Evolutionary conservation across 2,329 filamentous ascomycete species (phyloP), one percentile per base, ranked within the genome.

Genomic region (Botryotinia narcissicola): DNA sequence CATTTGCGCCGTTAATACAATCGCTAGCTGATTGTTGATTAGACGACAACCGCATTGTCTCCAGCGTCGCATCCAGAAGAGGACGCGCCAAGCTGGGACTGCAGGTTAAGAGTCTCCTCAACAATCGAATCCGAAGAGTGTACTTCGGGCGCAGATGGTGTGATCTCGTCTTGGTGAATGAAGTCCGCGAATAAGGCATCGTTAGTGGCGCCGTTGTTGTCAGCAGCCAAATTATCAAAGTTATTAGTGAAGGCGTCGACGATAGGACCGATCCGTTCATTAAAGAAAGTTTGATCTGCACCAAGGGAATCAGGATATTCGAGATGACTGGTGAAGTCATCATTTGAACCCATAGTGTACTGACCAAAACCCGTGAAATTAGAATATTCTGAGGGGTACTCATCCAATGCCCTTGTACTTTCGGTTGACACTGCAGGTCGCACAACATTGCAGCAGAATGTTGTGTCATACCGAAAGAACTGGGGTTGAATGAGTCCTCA

Each of bases 391-490:
- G 78, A 73, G 70, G 73, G 67, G 76, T 78, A 77, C 73, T 60
- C 78, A 76, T 80, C 80, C 80, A 81, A 76, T 77, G 78, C 79
- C 77, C 74, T 75, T 77, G 78, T 76, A 77, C 88, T 87, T 86
- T 89, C 92, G 93, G 95, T 91, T 90, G 96, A 98, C 96, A 99
- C 96, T 92, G 96, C 96, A 97, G 96, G 96, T 97, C 96, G 83
- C 92, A 98, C 96, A 98, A 98, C 95, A 98, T 92, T 95, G 89
- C 96, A 88, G 96, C 96, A 98, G 96, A 95, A 97, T 97, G 95
- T 98, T 98, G 96, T 98, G 95, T 96, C 96, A 90, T 86, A 89
- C 97, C 93, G 90, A 93, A 88, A 85, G 79, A 79, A 77, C 75
- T 78, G 76, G 78, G 79, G 78, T 78, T 79, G 77, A 80, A 76